Evolutionary conservation across 768 basidiomycete genomes (phyloP), one percentile per base, ranked within the genome.

Genomic region (Solioccasus polychromus): DNA sequence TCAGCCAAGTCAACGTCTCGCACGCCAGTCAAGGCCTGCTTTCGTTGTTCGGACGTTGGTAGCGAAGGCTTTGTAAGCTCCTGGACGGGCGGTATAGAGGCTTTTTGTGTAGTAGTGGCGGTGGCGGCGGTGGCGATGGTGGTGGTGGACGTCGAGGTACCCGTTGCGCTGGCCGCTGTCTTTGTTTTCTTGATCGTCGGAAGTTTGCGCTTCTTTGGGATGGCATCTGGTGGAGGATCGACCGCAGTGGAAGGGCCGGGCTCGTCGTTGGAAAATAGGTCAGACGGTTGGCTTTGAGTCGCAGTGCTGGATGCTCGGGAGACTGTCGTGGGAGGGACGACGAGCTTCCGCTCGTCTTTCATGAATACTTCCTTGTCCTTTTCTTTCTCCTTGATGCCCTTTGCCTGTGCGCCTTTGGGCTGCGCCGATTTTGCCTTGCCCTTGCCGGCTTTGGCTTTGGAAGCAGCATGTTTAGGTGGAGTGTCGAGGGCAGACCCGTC

Each of bases 121-220:
- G 68, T 50, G 2, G 60, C 55, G 0, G 62, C 30, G n/a, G 61
- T 52, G 4, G 53, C 47, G 2, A 58, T 54, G 14, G 61, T 48
- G 10, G 57, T 38, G 0, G 36, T 19, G 8, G 61, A 38, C 15
- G 60, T 53, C 61, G 62, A 34, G n/a, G 61, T 52, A 4, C 54
- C 47, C 3, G 59, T 54, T 14, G 61, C 48, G 10, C 57, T 38
- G 0, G 36, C 17, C 8, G 61, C 39, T n/a, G 60, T 53, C 61
- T 83, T 83, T 63, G 71, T 79, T 67, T 85, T 84, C 69, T 77
- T 84, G 50, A 85, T 85, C n/a, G 76, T 67, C 0, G 83, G 82
- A 18, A 83, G 70, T 58, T 85, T 87, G 30, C 71, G 75, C 60
- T 82, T 85, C 69, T 78, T 83, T n/a, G 69, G 68, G 17, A 71